Evolutionary conservation across 257 asterid species (phyloP).

Genomic region (Fraxinus excelsior): DNA sequence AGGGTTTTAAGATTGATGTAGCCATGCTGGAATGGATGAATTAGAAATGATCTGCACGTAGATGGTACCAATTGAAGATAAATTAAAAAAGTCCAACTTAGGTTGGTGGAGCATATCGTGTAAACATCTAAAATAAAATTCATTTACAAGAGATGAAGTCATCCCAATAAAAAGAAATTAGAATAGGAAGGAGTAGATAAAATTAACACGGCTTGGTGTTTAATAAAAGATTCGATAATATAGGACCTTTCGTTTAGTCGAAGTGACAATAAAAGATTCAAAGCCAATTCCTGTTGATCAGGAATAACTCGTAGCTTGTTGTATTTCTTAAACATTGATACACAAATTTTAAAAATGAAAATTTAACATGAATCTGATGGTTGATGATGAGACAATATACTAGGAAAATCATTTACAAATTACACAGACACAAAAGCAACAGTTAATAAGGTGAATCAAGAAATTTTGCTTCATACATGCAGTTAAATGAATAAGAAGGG

Average conservation of each 20-base stretch:
- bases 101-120: not conserved
- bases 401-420: not conserved
- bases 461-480: slow-evolving; percentile 1
- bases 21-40: not conserved
- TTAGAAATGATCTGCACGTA: not conserved
- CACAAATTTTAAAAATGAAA: slow-evolving; percentile 7
- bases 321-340: slow-evolving; percentile 2
- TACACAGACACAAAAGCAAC: not conserved
- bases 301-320: not conserved
- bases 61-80: not conserved
- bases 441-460: not conserved
- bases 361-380: not conserved
- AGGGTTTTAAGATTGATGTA: not conserved
- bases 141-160: not conserved
- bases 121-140: not conserved
- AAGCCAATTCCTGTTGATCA: not conserved
- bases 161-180: not conserved
- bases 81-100: not conserved
- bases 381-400: not conserved
- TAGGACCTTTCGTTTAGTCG: not conserved
- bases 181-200: not conserved
- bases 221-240: not conserved
- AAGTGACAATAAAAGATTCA: not conserved
- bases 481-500: slow-evolving; percentile 22
- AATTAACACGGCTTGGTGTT: not conserved